phyloP scores from a whole-genome alignment of 129 eudicot species.

The Silybum marianum region DNA sequence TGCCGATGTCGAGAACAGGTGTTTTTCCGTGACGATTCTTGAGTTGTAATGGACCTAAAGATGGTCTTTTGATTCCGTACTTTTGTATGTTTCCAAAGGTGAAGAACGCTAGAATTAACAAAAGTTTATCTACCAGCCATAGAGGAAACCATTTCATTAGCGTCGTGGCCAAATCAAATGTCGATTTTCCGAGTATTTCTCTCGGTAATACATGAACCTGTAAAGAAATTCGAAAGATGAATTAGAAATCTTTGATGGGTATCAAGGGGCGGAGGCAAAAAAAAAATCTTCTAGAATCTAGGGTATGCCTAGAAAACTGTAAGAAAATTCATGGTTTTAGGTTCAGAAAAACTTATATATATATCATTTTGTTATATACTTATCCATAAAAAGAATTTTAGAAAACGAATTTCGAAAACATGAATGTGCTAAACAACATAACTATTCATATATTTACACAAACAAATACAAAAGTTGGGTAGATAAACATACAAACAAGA shows the following conservation, averaged over 20 bases:
- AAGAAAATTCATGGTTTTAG: too few species aligned
- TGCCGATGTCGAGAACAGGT: conserved; percentile 80
- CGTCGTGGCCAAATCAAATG: conserved; percentile 56
- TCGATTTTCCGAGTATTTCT: conserved; percentile 64
- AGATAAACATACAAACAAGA: too few species aligned
- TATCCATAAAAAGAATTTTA: too few species aligned
- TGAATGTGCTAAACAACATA: too few species aligned
- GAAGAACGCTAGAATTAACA: conserved; percentile 55
- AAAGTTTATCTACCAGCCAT: conserved; percentile 62
- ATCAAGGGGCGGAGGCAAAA: too few species aligned
- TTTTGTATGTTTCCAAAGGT: conserved; percentile 63
- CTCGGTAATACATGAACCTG: conserved; percentile 79
- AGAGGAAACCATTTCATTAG: conserved; percentile 83
- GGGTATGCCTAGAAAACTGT: too few species aligned
- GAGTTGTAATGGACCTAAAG: conserved; percentile 63
- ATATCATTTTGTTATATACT: too few species aligned
- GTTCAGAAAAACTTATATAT: too few species aligned
- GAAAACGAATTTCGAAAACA: too few species aligned
- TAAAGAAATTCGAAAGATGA: neutral
- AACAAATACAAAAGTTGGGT: too few species aligned
- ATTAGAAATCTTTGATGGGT: conserved; percentile 16
- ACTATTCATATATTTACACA: too few species aligned
- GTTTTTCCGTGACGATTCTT: conserved; percentile 69
- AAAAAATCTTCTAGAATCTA: too few species aligned
- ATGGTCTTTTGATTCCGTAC: conserved; percentile 72